Conservation (phyloP, 768 basidiomycete species). For the Suillus sp. region DNA sequence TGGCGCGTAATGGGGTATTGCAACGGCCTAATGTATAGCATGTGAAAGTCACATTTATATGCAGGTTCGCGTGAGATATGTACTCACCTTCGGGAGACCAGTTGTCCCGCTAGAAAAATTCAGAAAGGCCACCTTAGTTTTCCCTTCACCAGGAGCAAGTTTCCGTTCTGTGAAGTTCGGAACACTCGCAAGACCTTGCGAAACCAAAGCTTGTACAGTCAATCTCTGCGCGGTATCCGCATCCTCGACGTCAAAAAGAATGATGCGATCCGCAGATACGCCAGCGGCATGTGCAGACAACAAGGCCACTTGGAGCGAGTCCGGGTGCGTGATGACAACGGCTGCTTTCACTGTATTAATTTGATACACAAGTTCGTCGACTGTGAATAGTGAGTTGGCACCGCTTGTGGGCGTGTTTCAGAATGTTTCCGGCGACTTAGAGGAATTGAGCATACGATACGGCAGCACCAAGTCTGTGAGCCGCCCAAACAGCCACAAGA, state of each 20-base stretch:
- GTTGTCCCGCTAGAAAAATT: slow-evolving; percentile 80
- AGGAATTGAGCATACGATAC: slow-evolving; percentile 48
- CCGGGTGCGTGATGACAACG: slow-evolving; percentile 51
- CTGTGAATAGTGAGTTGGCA: slow-evolving; percentile 63
- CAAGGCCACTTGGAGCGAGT: slow-evolving; percentile 43
- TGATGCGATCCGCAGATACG: slow-evolving; percentile 45
- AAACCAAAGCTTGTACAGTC: slow-evolving; percentile 50
- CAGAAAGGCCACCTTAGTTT: slow-evolving; percentile 68
- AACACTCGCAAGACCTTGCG: slow-evolving; percentile 45
- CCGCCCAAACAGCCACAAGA: slow-evolving; percentile 55
- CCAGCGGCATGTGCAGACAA: slow-evolving; percentile 44
- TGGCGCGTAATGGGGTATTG: slow-evolving; percentile 58
- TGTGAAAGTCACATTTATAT: neutral
- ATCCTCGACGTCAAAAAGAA: slow-evolving; percentile 40
- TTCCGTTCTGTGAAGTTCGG: slow-evolving; percentile 50
- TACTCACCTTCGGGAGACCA: slow-evolving; percentile 64
- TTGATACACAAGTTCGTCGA: slow-evolving; percentile 61
- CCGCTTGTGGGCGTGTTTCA: slow-evolving; percentile 39
- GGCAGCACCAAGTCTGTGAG: slow-evolving; percentile 56
- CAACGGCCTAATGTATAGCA: slow-evolving; percentile 49
- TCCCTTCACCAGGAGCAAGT: slow-evolving; percentile 60
- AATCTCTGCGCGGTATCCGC: slow-evolving; percentile 20
- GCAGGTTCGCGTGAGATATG: neutral
- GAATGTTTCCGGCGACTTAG: neutral
- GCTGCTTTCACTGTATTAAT: slow-evolving; percentile 48